These are phyloP conservation scores for Scedosporium minutisporum DNA, from an alignment of 2,329 filamentous ascomycete genomes.

Conservation along the genomic window DNA sequence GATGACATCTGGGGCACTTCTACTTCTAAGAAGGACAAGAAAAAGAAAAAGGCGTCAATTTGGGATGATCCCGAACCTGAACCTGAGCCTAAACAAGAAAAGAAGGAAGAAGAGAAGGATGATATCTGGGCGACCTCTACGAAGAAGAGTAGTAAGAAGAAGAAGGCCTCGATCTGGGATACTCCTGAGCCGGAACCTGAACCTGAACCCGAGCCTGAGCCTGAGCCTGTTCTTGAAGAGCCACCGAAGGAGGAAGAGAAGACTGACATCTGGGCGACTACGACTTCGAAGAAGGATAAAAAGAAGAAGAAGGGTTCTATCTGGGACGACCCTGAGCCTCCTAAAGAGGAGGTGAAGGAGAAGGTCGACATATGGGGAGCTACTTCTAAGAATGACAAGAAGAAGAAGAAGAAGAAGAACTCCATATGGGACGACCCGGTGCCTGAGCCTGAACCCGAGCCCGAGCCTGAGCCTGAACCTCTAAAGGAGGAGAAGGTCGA, in stretches of 20 bases:
- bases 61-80: background rate
- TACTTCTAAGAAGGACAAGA: conserved; percentile 20
- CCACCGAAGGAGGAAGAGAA: conserved; percentile 11
- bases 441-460: conserved; percentile 11
- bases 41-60: conserved; percentile 15
- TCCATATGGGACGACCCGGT: conserved; percentile 11
- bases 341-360: conserved; percentile 11
- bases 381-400: conserved; percentile 18
- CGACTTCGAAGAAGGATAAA: conserved; percentile 18
- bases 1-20: conserved; percentile 19
- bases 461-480: conserved; percentile 10
- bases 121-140: conserved; percentile 20
- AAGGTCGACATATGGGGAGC: conserved; percentile 10
- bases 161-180: conserved; percentile 11
- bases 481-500: conserved; percentile 12
- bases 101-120: conserved; percentile 1
- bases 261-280: conserved; percentile 12
- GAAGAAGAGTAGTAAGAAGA: conserved; percentile 26
- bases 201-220: conserved; percentile 15
- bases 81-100: conserved; percentile 3
- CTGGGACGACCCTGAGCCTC: conserved; percentile 10
- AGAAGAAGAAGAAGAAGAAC: conserved; percentile 23
- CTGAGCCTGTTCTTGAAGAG: conserved; percentile 8
- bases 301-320: conserved; percentile 22
- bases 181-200: conserved; percentile 13